phyloP scores from a whole-genome alignment of 2,329 filamentous ascomycete species.

The Colletotrichum somersetense region DNA sequence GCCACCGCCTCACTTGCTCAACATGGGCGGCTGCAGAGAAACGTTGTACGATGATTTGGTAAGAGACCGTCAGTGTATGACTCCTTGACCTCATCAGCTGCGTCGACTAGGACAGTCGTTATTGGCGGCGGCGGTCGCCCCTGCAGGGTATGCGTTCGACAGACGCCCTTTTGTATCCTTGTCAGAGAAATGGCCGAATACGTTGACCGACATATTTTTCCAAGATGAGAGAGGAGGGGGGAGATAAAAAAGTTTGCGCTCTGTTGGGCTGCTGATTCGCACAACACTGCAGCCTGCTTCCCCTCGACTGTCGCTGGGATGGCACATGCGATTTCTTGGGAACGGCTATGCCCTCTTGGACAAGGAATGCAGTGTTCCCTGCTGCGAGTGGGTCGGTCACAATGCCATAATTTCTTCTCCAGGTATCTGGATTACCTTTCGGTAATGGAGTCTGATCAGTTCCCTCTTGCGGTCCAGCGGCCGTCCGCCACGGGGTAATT shows the following conservation, averaged over 20 bases:
- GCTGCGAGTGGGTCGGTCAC: neutral
- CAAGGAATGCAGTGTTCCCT: conserved; percentile 1
- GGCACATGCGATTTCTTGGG: conserved; percentile 24
- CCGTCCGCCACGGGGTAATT: conserved; percentile 9
- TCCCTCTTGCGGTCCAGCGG: conserved; percentile 4
- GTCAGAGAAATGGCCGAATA: conserved; percentile 29
- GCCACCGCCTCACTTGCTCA: conserved; percentile 19
- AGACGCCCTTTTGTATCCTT: conserved; percentile 33
- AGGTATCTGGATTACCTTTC: conserved; percentile 4
- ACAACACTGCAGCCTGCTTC: conserved; percentile 22
- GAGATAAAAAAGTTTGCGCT: conserved; percentile 21
- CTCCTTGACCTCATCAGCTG: conserved; percentile 38
- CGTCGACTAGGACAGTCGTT: conserved; percentile 22
- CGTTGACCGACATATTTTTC: conserved; percentile 38
- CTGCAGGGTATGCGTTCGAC: conserved; percentile 28
- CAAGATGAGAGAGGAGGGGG: conserved; percentile 15
- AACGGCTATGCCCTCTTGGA: conserved; percentile 13
- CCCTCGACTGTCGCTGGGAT: conserved; percentile 13
- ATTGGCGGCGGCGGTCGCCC: conserved; percentile 26
- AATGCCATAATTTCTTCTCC: conserved; percentile 1
- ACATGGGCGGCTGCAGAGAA: conserved; percentile 35
- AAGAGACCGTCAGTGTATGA: conserved; percentile 25
- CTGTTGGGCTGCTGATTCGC: conserved; percentile 28
- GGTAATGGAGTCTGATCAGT: neutral
- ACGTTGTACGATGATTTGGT: conserved; percentile 38